Percentiles rank a stretch among this genome's conserved stretches.
phyloP scores from a whole-genome alignment of 2,329 filamentous ascomycete genomes.

The Claviceps arundinis region DNA sequence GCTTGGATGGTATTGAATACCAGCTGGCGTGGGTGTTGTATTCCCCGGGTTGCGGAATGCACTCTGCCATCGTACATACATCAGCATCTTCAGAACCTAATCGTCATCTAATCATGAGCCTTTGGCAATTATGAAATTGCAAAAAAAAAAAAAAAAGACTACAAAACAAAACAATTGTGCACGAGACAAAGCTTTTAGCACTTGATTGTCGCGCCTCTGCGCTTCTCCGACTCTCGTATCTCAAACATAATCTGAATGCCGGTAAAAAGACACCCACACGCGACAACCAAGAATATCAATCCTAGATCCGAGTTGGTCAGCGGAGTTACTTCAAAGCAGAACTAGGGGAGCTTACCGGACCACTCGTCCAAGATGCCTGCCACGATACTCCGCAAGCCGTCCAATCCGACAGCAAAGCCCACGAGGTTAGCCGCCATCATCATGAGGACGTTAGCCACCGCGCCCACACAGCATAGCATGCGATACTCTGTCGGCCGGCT shows the following conservation, averaged over 20 bases:
- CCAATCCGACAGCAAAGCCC: constrained; percentile 83
- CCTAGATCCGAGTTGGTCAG: constrained; percentile 33
- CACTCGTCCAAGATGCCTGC: constrained; percentile 63
- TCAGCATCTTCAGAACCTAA: too few species aligned
- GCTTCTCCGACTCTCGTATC: constrained; percentile 69
- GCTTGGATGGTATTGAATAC: too few species aligned
- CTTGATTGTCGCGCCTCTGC: constrained; percentile 70
- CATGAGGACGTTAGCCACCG: constrained; percentile 75
- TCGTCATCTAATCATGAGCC: too few species aligned
- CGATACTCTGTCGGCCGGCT: constrained; percentile 59
- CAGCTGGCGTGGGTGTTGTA: too few species aligned
- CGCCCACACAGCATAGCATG: constrained; percentile 66
- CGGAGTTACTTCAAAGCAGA: too few species aligned
- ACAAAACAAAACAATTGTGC: not conserved
- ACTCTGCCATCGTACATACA: too few species aligned
- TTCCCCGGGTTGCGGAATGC: too few species aligned
- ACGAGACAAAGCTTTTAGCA: constrained; percentile 29
- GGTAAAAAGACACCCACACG: constrained; percentile 66
- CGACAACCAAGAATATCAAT: constrained; percentile 55
- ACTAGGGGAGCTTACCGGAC: constrained; percentile 35
- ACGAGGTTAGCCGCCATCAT: constrained; percentile 95
- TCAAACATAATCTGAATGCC: constrained; percentile 95
- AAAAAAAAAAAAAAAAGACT: too few species aligned
- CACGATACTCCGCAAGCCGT: constrained; percentile 69
- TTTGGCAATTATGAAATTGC: too few species aligned